phyloP scores from a whole-genome alignment of 176 grass and related monocot species.

The Pontederia paniculata region DNA sequence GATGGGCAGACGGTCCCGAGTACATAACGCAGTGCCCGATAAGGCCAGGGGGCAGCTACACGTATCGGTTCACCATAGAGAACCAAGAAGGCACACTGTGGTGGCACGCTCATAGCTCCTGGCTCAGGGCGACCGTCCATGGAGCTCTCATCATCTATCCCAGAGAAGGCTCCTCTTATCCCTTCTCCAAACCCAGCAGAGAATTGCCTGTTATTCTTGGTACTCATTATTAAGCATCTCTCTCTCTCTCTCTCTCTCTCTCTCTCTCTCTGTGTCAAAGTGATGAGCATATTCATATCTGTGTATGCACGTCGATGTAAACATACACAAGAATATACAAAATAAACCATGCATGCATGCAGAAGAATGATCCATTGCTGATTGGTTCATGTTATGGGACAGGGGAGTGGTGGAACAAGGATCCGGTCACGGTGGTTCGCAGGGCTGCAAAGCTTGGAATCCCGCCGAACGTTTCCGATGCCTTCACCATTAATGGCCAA shows the following conservation, averaged over 20 bases:
- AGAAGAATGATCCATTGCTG: too few species aligned
- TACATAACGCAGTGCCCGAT: conserved; percentile 68
- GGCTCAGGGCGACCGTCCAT: conserved; percentile 77
- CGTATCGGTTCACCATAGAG: conserved; percentile 58
- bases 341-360: too few species aligned
- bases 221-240: background rate
- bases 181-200: conserved; percentile 43
- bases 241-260: background rate
- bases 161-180: conserved; percentile 35
- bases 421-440: conserved; percentile 57
- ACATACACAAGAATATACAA: too few species aligned
- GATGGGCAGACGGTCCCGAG: conserved; percentile 55
- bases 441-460: conserved; percentile 54
- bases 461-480: conserved; percentile 68
- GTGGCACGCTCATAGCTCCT: conserved; percentile 86
- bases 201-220: conserved; percentile 64
- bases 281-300: background rate
- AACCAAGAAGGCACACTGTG: conserved; percentile 74
- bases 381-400: background rate
- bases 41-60: conserved; percentile 48
- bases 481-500: conserved; percentile 75
- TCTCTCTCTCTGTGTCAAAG: background rate
- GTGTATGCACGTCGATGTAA: too few species aligned
- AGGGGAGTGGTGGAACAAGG: conserved; percentile 79
- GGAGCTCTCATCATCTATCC: conserved; percentile 82